phyloP scores from a whole-genome alignment of 371 early-diverging fungal species.

The Dinochytrium kinnereticum region DNA sequence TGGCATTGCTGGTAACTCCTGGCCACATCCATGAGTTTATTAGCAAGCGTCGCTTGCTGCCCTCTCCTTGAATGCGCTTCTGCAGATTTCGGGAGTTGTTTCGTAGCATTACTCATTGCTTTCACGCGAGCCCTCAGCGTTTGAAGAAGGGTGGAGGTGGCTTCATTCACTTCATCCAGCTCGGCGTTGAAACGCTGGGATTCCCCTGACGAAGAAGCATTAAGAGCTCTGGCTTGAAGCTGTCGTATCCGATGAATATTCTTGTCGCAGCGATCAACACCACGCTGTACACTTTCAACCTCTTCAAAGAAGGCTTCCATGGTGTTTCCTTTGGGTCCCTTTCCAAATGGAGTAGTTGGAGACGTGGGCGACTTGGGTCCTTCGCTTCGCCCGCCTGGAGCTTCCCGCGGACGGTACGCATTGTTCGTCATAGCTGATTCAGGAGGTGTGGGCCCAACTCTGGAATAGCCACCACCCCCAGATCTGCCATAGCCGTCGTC shows the following conservation, averaged over 20 bases:
- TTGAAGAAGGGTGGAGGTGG: constrained; percentile 35
- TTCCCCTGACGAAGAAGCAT: constrained; percentile 5
- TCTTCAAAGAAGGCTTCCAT: constrained; percentile 17
- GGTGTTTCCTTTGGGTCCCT: not conserved
- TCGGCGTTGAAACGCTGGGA: constrained; percentile 27
- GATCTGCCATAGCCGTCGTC: not conserved
- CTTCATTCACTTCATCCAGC: constrained; percentile 39
- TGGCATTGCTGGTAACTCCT: constrained; percentile 46
- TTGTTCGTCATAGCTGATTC: constrained; percentile 7
- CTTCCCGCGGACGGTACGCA: not conserved
- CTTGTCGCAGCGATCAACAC: constrained; percentile 23
- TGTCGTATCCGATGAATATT: constrained; percentile 23
- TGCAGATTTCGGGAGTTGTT: constrained; percentile 24
- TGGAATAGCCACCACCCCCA: not conserved
- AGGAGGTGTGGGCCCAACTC: constrained; percentile 1
- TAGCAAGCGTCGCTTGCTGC: constrained; percentile 41
- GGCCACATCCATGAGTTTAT: constrained; percentile 45
- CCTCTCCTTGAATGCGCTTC: constrained; percentile 39
- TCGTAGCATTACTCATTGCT: constrained; percentile 28
- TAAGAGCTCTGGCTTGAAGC: constrained; percentile 33
- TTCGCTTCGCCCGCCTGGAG: not conserved
- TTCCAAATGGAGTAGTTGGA: not conserved
- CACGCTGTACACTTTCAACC: constrained; percentile 25
- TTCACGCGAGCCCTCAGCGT: constrained; percentile 33
- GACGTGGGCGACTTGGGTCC: not conserved